phyloP scores from a whole-genome alignment of 2,329 filamentous ascomycete genomes.

The Claviceps humidiphila region DNA sequence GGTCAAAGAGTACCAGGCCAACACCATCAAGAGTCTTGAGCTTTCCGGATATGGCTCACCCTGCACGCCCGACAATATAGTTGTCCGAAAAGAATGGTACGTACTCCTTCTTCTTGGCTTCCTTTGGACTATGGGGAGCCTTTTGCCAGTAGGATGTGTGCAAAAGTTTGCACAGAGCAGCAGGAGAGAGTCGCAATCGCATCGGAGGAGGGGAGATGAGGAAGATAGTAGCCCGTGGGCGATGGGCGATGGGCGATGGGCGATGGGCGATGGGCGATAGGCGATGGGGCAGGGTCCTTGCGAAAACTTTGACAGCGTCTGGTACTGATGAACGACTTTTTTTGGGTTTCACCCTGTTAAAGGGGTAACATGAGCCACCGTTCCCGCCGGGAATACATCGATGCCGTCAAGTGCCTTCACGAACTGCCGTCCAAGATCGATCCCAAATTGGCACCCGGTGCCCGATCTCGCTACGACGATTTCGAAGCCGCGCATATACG shows the following conservation, averaged over 20 bases:
- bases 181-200: no score
- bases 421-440: not conserved
- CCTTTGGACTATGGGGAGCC: no score
- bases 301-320: no score
- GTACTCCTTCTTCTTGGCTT: not conserved
- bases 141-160: no score
- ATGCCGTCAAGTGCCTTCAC: constrained; percentile 7
- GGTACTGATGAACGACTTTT: no score
- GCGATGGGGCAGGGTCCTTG: no score
- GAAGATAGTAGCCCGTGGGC: no score
- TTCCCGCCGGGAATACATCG: not conserved
- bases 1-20: not conserved
- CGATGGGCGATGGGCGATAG: no score
- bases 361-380: not conserved
- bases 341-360: not conserved
- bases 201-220: no score
- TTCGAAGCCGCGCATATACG: constrained; percentile 4
- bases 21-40: not conserved
- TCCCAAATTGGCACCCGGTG: not conserved
- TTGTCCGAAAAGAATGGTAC: not conserved
- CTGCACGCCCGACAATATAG: not conserved
- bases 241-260: no score
- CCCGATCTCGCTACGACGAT: constrained; percentile 4
- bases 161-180: no score
- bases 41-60: not conserved